Evolutionary conservation across 2,329 filamentous ascomycete genomes (phyloP).

Genomic region (Trichophyton simii): DNA sequence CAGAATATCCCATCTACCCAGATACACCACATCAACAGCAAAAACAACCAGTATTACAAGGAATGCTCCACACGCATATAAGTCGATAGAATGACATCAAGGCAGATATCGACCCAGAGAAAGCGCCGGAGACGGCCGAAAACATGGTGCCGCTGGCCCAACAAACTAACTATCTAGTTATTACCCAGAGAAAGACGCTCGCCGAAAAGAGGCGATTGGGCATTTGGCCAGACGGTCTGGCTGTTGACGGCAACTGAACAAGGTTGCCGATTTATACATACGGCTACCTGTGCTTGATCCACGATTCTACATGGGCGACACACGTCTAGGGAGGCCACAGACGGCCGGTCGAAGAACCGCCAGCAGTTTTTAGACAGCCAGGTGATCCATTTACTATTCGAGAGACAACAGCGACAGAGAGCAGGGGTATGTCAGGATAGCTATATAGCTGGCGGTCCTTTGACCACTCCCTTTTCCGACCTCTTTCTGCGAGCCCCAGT

Average conservation of each 20-base stretch:
- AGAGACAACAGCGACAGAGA: not conserved
- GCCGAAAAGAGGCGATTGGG: not conserved
- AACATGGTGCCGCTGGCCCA: not conserved
- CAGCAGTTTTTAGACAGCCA: not conserved
- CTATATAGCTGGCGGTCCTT: not conserved
- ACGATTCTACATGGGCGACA: too few species aligned
- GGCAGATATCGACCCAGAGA: not conserved
- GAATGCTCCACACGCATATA: not conserved
- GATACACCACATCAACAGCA: not conserved
- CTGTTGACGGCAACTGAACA: too few species aligned
- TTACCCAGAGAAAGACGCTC: not conserved
- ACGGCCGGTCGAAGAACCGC: not conserved
- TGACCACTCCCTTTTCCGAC: conserved; percentile 5
- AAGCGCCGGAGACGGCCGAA: not conserved
- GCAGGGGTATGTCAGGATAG: not conserved
- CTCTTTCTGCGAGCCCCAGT: conserved; percentile 5
- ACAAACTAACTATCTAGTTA: not conserved
- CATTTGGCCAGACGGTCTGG: not conserved
- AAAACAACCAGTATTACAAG: not conserved
- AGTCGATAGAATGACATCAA: not conserved
- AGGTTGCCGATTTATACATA: too few species aligned
- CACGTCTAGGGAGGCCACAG: too few species aligned
- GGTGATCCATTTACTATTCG: not conserved
- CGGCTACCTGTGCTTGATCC: too few species aligned
- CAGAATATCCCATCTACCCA: not conserved